phyloP scores from a whole-genome alignment of 768 basidiomycete species.

The Coprinopsis cinerea region DNA sequence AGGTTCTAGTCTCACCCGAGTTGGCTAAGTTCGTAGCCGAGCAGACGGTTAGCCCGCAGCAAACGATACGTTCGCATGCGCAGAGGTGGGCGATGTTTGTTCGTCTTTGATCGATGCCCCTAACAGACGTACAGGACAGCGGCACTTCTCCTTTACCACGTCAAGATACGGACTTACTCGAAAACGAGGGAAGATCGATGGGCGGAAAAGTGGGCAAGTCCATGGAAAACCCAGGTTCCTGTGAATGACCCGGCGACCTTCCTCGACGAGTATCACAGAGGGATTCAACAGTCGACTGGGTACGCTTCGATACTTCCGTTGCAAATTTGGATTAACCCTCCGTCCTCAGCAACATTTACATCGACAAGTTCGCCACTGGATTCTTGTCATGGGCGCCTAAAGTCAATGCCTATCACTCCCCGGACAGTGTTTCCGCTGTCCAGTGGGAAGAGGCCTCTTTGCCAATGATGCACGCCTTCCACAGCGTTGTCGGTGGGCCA shows the following conservation, averaged over 20 bases:
- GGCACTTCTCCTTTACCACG: constrained; percentile 7
- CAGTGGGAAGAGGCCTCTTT: constrained; percentile 52
- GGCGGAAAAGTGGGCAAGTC: constrained; percentile 67
- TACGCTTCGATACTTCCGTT: neutral
- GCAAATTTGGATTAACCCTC: neutral
- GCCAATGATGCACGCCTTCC: constrained; percentile 47
- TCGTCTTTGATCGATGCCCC: neutral
- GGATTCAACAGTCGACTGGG: constrained; percentile 20
- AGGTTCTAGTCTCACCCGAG: constrained; percentile 45
- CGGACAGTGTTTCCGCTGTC: constrained; percentile 31
- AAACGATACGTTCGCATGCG: constrained; percentile 55
- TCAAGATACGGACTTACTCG: constrained; percentile 56
- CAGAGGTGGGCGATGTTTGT: constrained; percentile 45
- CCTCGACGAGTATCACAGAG: constrained; percentile 37
- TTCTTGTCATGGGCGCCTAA: constrained; percentile 69
- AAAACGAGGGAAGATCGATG: constrained; percentile 69
- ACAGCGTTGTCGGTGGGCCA: constrained; percentile 34
- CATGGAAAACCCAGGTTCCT: constrained; percentile 41
- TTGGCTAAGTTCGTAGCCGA: constrained; percentile 59
- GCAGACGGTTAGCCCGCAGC: constrained; percentile 65
- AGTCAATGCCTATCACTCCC: constrained; percentile 52
- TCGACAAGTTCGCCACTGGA: constrained; percentile 74
- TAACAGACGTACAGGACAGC: constrained; percentile 8
- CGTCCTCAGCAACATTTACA: constrained; percentile 38
- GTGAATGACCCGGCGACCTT: constrained; percentile 47